Conservation (phyloP, 2,329 filamentous ascomycete species). For the Sporothrix schenckii region DNA sequence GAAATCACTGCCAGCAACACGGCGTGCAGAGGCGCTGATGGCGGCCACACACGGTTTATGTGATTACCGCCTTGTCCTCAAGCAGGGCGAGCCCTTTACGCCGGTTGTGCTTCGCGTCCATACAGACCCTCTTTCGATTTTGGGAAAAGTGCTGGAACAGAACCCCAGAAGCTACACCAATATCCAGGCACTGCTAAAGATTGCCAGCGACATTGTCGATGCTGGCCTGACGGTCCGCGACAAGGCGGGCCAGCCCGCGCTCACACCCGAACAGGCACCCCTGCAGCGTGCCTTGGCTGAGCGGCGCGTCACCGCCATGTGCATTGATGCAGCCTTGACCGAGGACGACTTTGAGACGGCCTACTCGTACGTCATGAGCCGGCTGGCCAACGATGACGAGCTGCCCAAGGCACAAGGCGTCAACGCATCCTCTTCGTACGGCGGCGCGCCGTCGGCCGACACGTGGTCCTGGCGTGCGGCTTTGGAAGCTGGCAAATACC, state of each 20-base stretch:
- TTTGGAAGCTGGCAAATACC: conserved; percentile 75
- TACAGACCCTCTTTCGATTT: conserved; percentile 71
- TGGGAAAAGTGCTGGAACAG: conserved; percentile 73
- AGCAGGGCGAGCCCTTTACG: conserved; percentile 77
- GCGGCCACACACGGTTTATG: conserved; percentile 74
- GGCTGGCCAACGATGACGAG: conserved; percentile 53
- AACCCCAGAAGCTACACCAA: conserved; percentile 74
- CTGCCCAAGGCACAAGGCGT: conserved; percentile 31
- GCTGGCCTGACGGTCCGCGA: conserved; percentile 54
- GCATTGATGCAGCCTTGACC: conserved; percentile 72
- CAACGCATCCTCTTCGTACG: conserved; percentile 13
- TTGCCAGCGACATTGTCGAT: conserved; percentile 67
- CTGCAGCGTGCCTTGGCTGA: conserved; percentile 51
- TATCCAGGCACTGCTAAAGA: conserved; percentile 70
- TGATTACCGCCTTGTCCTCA: conserved; percentile 75
- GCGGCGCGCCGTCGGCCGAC: conserved; percentile 46
- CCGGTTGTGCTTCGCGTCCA: conserved; percentile 78
- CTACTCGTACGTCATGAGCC: conserved; percentile 78
- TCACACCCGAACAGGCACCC: conserved; percentile 39
- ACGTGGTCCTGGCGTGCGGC: conserved; percentile 79
- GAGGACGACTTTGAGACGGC: conserved; percentile 85
- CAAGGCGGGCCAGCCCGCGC: conserved; percentile 39
- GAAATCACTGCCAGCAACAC: conserved; percentile 54
- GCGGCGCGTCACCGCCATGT: conserved; percentile 75
- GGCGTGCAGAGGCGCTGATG: conserved; percentile 65